Percentiles rank a stretch among this genome's conserved stretches.
phyloP scores from a whole-genome alignment of 2,329 filamentous ascomycete genomes.

The Thyridium curvatum region DNA sequence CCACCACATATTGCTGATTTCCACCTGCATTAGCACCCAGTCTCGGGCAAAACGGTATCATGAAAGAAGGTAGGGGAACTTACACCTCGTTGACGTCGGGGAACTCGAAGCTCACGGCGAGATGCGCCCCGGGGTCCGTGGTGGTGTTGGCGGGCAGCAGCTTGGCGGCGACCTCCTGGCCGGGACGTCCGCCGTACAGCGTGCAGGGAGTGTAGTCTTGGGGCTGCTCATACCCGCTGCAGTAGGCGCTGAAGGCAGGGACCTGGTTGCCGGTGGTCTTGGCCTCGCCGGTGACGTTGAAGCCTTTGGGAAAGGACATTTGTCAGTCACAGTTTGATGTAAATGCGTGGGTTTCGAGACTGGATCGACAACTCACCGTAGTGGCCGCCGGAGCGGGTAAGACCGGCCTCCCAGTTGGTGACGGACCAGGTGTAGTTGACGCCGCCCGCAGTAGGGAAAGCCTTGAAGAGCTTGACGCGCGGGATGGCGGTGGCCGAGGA shows the following conservation, averaged over 20 bases:
- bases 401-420: conserved; percentile 5
- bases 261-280: conserved; percentile 14
- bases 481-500: background rate
- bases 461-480: background rate
- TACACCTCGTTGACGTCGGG: conserved; percentile 17
- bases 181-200: conserved; percentile 12
- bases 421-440: conserved; percentile 7
- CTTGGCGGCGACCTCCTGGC: conserved; percentile 19
- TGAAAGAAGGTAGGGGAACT: conserved; percentile 10
- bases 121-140: conserved; percentile 12
- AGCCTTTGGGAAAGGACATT: conserved; percentile 4
- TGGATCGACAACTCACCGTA: conserved; percentile 3
- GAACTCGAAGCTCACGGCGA: conserved; percentile 22
- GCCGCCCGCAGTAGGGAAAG: background rate
- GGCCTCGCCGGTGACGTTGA: conserved; percentile 21
- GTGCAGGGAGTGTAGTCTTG: conserved; percentile 18
- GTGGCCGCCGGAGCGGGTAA: conserved; percentile 3
- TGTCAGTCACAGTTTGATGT: too few relatives aligned
- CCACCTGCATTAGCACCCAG: conserved; percentile 8
- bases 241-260: conserved; percentile 23
- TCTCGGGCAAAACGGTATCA: background rate
- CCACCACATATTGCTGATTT: conserved; percentile 18
- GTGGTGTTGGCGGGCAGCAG: conserved; percentile 15
- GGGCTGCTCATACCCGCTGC: conserved; percentile 18
- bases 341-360: too few relatives aligned